These are phyloP conservation scores for Rhododendron ferrugineum DNA, from an alignment of 148 eudicot species.

Conservation along the genomic window DNA sequence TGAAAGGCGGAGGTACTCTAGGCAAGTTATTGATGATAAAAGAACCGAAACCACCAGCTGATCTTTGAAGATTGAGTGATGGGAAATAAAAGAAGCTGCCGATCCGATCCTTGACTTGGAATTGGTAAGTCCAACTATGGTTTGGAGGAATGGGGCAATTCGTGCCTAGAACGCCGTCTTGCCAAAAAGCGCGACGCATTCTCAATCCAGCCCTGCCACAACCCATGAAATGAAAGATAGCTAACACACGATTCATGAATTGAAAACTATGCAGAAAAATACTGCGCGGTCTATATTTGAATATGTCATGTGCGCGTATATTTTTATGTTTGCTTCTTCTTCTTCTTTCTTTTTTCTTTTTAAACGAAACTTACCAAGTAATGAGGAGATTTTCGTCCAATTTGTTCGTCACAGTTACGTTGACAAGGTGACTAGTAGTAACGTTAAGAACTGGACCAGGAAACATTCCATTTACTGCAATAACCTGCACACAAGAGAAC, in stretches of 20 bases:
- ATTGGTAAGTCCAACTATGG: background rate
- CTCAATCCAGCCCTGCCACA: background rate
- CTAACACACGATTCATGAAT: too few species aligned
- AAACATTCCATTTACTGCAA: background rate
- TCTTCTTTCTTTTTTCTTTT: background rate
- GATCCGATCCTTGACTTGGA: background rate
- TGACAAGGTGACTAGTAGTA: background rate
- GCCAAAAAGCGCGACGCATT: background rate
- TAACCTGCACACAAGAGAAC: background rate
- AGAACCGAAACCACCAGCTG: background rate
- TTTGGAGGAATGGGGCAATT: background rate
- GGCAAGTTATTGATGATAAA: background rate
- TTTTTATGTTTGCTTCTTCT: too few species aligned
- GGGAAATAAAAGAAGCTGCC: background rate
- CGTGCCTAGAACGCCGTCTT: conserved; percentile 7
- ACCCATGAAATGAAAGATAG: background rate
- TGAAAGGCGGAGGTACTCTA: background rate
- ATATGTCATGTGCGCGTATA: too few species aligned
- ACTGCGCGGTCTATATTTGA: too few species aligned
- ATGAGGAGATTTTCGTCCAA: conserved; percentile 6
- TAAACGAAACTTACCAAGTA: background rate
- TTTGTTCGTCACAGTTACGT: background rate
- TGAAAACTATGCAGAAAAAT: too few species aligned
- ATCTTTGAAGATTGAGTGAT: conserved; percentile 2
- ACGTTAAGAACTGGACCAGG: background rate